Base-by-base conservation (phyloP, 2,329 filamentous ascomycete genomes). In the Cladosporium colombiae region DNA sequence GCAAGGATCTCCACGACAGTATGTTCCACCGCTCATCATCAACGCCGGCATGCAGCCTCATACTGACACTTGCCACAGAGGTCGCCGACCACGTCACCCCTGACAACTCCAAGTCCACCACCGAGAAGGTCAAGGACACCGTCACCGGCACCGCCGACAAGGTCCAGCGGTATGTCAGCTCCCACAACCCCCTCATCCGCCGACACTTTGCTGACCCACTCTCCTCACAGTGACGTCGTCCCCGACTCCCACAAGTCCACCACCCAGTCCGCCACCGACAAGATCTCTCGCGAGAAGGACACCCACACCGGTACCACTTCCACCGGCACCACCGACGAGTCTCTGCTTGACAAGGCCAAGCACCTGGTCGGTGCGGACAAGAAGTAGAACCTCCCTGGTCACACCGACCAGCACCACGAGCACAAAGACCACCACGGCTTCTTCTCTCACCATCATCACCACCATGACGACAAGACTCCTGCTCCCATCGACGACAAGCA, bases 21-120 rank as follows among this genome's bases (percentile, higher is more conserved):
- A 70, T 62, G 74, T 71, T n/a, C 65, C 46, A 31, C 16, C 18
- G 40, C 57, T 60, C 62, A 18, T 55, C 58, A 27, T 62, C 31
- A 7, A 46, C 29, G 49, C 44, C 29, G 56, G 46, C 66, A 40
- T 21, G n/a, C 40, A 44, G 37, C 10, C 23, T 23, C 53, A 31
- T 14, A 65, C 71, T 75, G 66, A 75, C 72, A 68, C 23, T 23
- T 25, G 40, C 50, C 56, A 74, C 80, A 79, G 84, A 87, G 84
- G 78, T 82, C 68, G 78, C 79, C 74, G 85, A 88, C 82, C 80
- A 82, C 72, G 69, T 86, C 65, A 86, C 82, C 72, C 86, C 87
- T 66, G 82, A 88, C 76, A 81, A 81, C 74, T 77, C 82, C 78
- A 89, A 89, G 81, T 88, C 86, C 68, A 86, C 85, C 72, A 78